phyloP scores from a whole-genome alignment of 2,329 filamentous ascomycete genomes.

The Fusarium sp. region DNA sequence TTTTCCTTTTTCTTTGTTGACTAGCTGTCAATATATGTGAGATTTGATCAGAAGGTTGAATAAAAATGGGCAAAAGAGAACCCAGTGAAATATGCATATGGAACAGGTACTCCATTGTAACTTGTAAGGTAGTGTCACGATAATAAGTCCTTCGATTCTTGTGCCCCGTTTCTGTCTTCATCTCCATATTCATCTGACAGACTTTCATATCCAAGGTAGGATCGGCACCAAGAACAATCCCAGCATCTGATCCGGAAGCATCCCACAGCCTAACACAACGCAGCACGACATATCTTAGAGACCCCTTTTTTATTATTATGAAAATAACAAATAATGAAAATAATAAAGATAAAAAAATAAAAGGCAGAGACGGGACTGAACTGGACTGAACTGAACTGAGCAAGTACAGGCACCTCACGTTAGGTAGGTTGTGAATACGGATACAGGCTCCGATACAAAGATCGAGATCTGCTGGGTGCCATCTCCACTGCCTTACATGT shows the following conservation, averaged over 20 bases:
- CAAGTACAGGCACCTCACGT: neutral
- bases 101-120: neutral
- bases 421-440: conserved; percentile 3
- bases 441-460: conserved; percentile 20
- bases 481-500: conserved; percentile 26
- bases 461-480: conserved; percentile 37
- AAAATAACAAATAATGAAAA: too few relatives aligned
- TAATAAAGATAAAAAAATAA: too few relatives aligned
- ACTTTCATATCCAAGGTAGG: conserved; percentile 7
- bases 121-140: neutral
- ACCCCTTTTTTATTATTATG: too few relatives aligned
- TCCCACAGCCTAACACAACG: conserved; percentile 5
- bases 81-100: neutral
- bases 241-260: conserved; percentile 36
- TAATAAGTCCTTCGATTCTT: conserved; percentile 12
- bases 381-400: conserved; percentile 1
- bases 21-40: too few relatives aligned
- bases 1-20: conserved; percentile 8
- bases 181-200: conserved; percentile 2
- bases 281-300: conserved; percentile 3
- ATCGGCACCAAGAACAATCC: conserved; percentile 35
- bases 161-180: neutral
- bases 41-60: too few relatives aligned
- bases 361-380: conserved; percentile 8
- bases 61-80: neutral